Evolutionary conservation across 768 basidiomycete genomes (phyloP), one percentile per base, ranked within the genome.

Genomic region (Lepiota venenata): DNA sequence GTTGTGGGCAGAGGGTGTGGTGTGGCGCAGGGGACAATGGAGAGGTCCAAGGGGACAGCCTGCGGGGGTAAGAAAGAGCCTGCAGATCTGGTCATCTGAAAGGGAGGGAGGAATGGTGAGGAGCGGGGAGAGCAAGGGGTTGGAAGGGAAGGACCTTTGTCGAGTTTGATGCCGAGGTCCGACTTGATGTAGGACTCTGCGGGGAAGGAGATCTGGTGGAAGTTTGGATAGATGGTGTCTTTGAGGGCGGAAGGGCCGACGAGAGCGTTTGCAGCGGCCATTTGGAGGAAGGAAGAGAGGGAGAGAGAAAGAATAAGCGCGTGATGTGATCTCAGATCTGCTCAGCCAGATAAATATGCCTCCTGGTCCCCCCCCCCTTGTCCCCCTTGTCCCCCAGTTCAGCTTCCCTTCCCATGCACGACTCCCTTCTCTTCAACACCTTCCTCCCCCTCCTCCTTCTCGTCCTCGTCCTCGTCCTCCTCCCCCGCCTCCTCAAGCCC

Each of bases 31-130:
- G 12, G 95, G 97, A 68, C 97, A 99, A 65, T 88, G 83, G 5
- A 92, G 71, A n/a, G 93, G 90, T 2, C 91, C 91, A 3, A 98
- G 82, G 35, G 97, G 97, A 65, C 93, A 93, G 11, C 92, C 92
- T 1, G 87, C 79, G 16, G 91, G 77, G 2, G 88, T 87, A 35
- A 98, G 75, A 6, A 86, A 83, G 40, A 91, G 78, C 55, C 88
- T 81, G 70, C 97, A 99, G 62, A 98, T 97, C 71, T 98, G 93
- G 58, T 90, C 86, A 71, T 98, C 97, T 96, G 60, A 40, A 49
- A 48, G 52, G 32, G 56, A 43, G 50, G 42, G 22, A 49, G 20
- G 22, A 49, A 16, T 57, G 50, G 43, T 25, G 29, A 15, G 39
- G 18, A 25, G 27, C 14, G 40, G 32, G 37, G 16, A 40, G 45